Conservation (phyloP, 208 protist genomes). For the Tritrichomonas musculus region DNA sequence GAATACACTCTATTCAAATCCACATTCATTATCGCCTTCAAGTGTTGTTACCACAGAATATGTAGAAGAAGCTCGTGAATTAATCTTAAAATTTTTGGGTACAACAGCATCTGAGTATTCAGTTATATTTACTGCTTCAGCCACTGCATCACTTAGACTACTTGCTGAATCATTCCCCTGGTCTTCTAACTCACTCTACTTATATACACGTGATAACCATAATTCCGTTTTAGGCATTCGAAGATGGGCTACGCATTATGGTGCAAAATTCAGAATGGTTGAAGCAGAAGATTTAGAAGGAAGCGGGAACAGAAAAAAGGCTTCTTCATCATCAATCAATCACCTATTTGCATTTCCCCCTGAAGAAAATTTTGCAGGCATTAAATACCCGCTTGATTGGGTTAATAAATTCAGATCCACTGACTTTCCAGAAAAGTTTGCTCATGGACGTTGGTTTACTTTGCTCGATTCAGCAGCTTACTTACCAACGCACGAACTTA, state of each 20-base stretch:
- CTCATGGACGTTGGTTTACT: not conserved
- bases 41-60: not conserved
- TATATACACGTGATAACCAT: conserved; percentile 37
- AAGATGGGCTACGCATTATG: not conserved
- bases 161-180: conserved; percentile 39
- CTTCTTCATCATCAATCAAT: not conserved
- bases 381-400: not conserved
- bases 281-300: not conserved
- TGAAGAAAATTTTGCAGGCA: conserved; percentile 40
- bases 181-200: conserved; percentile 5
- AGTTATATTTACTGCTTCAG: conserved; percentile 35
- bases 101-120: not conserved
- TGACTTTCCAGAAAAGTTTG: not conserved
- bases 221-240: conserved; percentile 34
- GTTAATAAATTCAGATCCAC: not conserved
- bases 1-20: not conserved
- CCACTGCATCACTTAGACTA: conserved; percentile 32
- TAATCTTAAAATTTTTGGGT: not conserved
- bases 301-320: not conserved
- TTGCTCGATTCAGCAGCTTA: conserved; percentile 32
- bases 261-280: not conserved
- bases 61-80: not conserved
- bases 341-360: conserved; percentile 33
- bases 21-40: not conserved
- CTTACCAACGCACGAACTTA: not conserved